Evolutionary conservation across 1,284 basidiomycete species (phyloP), one percentile per base, ranked within the genome.

Genomic region (Heliocybe sulcata): DNA sequence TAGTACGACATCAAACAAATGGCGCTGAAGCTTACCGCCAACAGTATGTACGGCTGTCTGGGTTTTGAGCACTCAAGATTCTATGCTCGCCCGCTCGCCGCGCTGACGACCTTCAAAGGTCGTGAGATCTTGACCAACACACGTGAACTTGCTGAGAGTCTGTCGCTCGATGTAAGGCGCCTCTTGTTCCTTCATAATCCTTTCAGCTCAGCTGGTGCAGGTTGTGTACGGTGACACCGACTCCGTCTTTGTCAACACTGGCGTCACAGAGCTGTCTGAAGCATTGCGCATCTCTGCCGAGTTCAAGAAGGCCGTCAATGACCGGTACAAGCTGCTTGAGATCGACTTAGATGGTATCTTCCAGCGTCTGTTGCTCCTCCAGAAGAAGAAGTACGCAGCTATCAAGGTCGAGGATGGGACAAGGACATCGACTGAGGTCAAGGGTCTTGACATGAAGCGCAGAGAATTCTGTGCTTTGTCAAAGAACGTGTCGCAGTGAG

Each of bases 21-120:
- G 68, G 97, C 97, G 3, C 78, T 99, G 56, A 99, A 99, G 75
- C 85, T 99, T 53, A 99, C 96, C 1, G 97, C 97, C 57, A 99
- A 99, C 77, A 96, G 92, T 77, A 99, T 99, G 96, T 99, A 99
- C 70, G 97, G 97, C 22, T 99, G 97, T 79, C 86, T 99, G 27
- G 97, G 97, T 54, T 99, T 98, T 68, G 93, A 96, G 66, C 92
- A 95, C 60, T 98, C 95, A 19, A 80, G 97, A 50, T 99, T 99
- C 77, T 98, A 95, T 62, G 97, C 96, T n/a, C 83, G 92, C 35
- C 94, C 95, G 0, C 82, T 99, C 14, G 97, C 97, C 6, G 94
- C 96, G 45, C 80, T 99, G 54, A 98, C 95, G 23, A 99, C 97
- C 0, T 96, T 87, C 81, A 99, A 98, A 71, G 97, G 97, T 63